Evolutionary conservation across 2,329 filamentous ascomycete species (phyloP), one percentile per base, ranked within the genome.

Genomic region (Calonectria naviculata): DNA sequence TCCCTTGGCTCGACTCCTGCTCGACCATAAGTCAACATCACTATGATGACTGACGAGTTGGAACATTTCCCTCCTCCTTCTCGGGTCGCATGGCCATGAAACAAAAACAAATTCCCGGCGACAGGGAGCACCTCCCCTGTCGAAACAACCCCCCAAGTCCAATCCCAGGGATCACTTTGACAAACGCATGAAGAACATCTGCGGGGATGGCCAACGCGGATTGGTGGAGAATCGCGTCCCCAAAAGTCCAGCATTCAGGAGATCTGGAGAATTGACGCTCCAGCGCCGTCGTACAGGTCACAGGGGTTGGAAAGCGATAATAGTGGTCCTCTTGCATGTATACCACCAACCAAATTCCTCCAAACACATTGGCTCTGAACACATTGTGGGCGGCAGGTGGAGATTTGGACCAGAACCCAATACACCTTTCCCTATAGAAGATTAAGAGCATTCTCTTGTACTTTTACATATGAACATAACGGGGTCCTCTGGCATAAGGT

Each of bases 251-350:
- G 74, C 74, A 78, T 78, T 78, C 68, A 75, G 58, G 67, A n/a
- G 31, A 36, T 38, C 47, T 76, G 76, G 76, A 78, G 76, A 78
- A 78, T 78, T 70, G 67, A 67, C 72, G 62, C 63, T 74, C 76
- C 76, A 75, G 69, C 70, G 68, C 68, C 72, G 68, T 62, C 31
- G 60, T 60, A 56, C 31, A 34, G 31, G 31, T 34, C 31, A 10
- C 31, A 34, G 31, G 31, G 6, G 31, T 10, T 34, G 31, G 31
- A 34, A 34, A 34, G 6, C 31, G 31, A 34, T 34, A 34, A 34
- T 7, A 34, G 31, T 34, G 31, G 31, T 34, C 31, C 10, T 34
- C 31, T 34, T 34, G 31, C 31, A 34, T 34, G 31, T 34, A 34
- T 10, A 34, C 10, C 31, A 34, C 2, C 31, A 34, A 34, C 31